phyloP scores from a whole-genome alignment of 164 flowering plant species.

The Umbilicus rupestris region DNA sequence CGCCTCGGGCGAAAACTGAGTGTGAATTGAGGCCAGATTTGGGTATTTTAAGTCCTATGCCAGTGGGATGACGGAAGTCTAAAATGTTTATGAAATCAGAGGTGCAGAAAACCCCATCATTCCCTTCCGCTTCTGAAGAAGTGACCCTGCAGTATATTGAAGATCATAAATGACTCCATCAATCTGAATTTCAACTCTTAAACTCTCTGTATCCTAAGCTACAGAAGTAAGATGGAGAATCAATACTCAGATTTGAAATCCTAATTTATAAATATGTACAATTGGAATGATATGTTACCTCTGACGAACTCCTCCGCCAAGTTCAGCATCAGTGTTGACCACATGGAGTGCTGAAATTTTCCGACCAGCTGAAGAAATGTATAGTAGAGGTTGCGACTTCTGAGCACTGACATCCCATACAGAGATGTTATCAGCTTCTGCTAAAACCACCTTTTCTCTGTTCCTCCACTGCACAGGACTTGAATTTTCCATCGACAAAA shows the following conservation, averaged over 20 bases:
- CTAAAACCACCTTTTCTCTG: constrained; percentile 81
- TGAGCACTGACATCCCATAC: constrained; percentile 87
- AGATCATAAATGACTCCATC: background rate
- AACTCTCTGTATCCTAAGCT: too few species aligned
- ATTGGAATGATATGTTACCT: constrained; percentile 39
- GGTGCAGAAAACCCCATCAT: constrained; percentile 92
- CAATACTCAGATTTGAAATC: background rate
- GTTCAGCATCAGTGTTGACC: constrained; percentile 85
- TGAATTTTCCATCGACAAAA: constrained; percentile 61
- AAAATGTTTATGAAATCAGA: constrained; percentile 62
- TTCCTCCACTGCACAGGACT: constrained; percentile 98
- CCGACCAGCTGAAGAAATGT: constrained; percentile 48
- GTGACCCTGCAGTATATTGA: constrained; percentile 50
- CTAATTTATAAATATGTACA: background rate
- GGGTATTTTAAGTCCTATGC: constrained; percentile 74
- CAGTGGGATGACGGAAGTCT: constrained; percentile 88
- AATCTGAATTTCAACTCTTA: too few species aligned
- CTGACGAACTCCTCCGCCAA: constrained; percentile 93
- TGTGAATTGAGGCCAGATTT: constrained; percentile 47
- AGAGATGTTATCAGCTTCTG: constrained; percentile 65
- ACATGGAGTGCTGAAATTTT: constrained; percentile 84
- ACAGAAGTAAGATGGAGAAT: background rate
- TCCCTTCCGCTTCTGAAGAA: constrained; percentile 94
- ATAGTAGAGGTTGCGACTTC: constrained; percentile 47
- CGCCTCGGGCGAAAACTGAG: constrained; percentile 76